Percentiles rank a stretch among this genome's conserved stretches.
Evolutionary conservation across 345 rosid genomes (phyloP).

Genomic region (Microcos paniculata): DNA sequence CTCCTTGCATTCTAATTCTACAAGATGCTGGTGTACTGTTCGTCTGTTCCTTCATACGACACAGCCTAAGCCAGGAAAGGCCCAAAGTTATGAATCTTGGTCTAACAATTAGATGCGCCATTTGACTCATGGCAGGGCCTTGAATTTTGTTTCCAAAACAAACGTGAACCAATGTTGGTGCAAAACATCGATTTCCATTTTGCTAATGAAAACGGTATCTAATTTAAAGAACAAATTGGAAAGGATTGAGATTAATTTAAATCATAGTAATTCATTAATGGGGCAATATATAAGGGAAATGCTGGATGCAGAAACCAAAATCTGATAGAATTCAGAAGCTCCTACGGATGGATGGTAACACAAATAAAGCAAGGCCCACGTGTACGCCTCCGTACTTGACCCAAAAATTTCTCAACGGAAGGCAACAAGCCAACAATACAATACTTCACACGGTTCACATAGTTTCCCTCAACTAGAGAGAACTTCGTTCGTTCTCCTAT

Average conservation of each 20-base stretch:
- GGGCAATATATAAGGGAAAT: too few relatives aligned
- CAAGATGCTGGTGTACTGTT: background rate
- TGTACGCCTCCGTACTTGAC: background rate
- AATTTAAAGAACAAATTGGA: too few relatives aligned
- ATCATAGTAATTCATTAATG: too few relatives aligned
- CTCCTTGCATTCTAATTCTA: background rate
- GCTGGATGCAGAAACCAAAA: too few relatives aligned
- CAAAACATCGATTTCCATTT: too few relatives aligned
- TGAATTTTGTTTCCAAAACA: too few relatives aligned
- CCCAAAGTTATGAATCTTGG: background rate
- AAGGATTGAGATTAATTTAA: too few relatives aligned
- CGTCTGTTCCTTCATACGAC: too few relatives aligned
- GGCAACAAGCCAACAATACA: background rate
- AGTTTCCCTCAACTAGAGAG: background rate
- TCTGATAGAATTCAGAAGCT: too few relatives aligned
- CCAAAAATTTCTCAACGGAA: background rate
- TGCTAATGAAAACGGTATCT: too few relatives aligned
- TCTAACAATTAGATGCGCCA: background rate
- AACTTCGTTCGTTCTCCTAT: background rate
- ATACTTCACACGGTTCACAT: background rate
- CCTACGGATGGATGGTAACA: background rate
- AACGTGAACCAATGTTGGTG: background rate
- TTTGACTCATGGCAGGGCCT: background rate
- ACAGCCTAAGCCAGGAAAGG: background rate
- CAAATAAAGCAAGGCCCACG: background rate